phyloP scores from a whole-genome alignment of 192 early-diverging fungal genomes.

The Geosiphon pyriformis region DNA sequence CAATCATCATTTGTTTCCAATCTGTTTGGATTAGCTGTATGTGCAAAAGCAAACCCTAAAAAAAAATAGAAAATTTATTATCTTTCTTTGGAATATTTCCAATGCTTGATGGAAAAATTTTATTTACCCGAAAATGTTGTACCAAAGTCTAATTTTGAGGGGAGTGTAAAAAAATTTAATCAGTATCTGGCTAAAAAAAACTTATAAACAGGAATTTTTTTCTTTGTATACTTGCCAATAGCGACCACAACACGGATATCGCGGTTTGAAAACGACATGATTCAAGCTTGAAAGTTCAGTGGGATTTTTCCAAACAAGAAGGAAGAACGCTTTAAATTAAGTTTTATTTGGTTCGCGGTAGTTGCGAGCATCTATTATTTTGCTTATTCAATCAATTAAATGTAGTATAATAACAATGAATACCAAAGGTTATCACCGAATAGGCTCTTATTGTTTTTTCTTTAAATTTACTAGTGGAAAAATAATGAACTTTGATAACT shows the following conservation, averaged over 20 bases:
- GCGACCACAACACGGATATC: neutral
- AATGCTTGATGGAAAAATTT: neutral
- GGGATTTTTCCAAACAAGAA: too few species aligned
- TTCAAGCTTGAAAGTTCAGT: too few species aligned
- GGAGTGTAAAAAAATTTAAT: neutral
- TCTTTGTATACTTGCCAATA: neutral
- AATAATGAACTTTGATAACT: too few species aligned
- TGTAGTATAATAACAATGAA: too few species aligned
- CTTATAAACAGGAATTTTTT: neutral
- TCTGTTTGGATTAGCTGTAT: constrained; percentile 13
- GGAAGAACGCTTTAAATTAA: too few species aligned
- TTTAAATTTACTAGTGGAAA: too few species aligned
- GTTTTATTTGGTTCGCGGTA: too few species aligned
- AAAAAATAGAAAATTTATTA: neutral
- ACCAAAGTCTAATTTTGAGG: constrained; percentile 12
- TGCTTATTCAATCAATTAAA: too few species aligned
- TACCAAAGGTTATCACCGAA: too few species aligned
- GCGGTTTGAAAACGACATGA: too few species aligned
- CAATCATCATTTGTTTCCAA: neutral
- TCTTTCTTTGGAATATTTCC: neutral
- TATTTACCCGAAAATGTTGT: constrained; percentile 19
- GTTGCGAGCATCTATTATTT: too few species aligned
- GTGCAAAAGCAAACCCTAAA: constrained; percentile 13
- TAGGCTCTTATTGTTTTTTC: too few species aligned
- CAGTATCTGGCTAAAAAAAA: neutral